phyloP scores from a whole-genome alignment of 495 filamentous ascomycete genomes.

The Pyronema domesticum region DNA sequence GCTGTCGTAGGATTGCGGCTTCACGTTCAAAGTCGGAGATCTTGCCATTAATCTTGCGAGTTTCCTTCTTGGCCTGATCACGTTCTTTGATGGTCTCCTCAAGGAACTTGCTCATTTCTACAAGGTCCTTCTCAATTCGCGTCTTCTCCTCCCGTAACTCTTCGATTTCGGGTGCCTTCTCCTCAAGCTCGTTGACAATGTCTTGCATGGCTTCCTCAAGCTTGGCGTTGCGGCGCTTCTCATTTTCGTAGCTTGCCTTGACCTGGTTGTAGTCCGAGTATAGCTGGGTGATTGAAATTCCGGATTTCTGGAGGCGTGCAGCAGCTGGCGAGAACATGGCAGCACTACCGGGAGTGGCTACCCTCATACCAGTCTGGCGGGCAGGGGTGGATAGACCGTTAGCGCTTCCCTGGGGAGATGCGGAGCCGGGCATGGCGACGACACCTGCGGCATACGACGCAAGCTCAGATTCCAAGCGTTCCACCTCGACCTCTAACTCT shows the following conservation, averaged over 20 bases:
- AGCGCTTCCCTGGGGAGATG: slow-evolving; percentile 35
- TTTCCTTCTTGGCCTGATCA: slow-evolving; percentile 39
- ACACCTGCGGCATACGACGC: slow-evolving; percentile 18
- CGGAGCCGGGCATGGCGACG: slow-evolving; percentile 25
- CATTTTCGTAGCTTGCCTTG: slow-evolving; percentile 41
- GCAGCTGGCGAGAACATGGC: slow-evolving; percentile 34
- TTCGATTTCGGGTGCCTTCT: slow-evolving; percentile 48
- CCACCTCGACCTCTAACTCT: slow-evolving; percentile 39
- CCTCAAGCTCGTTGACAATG: slow-evolving; percentile 50
- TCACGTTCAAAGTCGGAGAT: slow-evolving; percentile 54
- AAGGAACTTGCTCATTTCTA: slow-evolving; percentile 55
- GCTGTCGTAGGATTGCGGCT: slow-evolving; percentile 58
- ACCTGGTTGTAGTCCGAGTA: slow-evolving; percentile 47
- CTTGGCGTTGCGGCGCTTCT: slow-evolving; percentile 51
- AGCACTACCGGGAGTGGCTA: slow-evolving; percentile 30
- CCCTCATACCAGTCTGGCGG: slow-evolving; percentile 25
- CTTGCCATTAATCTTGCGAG: slow-evolving; percentile 55
- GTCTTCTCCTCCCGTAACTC: slow-evolving; percentile 50
- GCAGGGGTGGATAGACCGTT: slow-evolving; percentile 38
- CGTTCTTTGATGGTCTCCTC: slow-evolving; percentile 43
- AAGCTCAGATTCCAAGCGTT: slow-evolving; percentile 20
- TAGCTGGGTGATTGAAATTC: slow-evolving; percentile 47
- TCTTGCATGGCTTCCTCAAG: slow-evolving; percentile 62
- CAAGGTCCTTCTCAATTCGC: slow-evolving; percentile 50
- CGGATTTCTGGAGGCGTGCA: slow-evolving; percentile 35